phyloP scores from a whole-genome alignment of 2,329 filamentous ascomycete species.

The Leptographium galeiforme region DNA sequence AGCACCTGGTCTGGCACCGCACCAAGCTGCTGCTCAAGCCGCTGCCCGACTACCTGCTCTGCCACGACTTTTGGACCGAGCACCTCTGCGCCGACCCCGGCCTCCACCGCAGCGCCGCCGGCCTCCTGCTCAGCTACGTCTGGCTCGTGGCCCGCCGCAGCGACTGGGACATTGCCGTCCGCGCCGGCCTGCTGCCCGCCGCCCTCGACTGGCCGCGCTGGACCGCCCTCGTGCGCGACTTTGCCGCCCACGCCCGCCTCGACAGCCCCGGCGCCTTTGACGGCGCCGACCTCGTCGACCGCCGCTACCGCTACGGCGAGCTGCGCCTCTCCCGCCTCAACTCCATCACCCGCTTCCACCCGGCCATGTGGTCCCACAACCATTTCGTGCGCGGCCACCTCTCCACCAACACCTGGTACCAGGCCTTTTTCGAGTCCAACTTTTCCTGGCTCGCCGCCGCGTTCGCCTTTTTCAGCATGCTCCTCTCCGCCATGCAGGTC shows the following conservation, averaged over 20 bases:
- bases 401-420: background rate
- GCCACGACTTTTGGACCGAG: background rate
- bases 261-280: background rate
- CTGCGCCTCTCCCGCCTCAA: background rate
- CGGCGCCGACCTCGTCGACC: background rate
- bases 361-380: background rate
- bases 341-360: background rate
- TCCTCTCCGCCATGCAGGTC: background rate
- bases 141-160: background rate
- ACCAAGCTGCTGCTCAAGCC: background rate
- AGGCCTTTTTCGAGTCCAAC: background rate
- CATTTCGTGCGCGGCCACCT: background rate
- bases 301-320: background rate
- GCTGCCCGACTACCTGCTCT: background rate
- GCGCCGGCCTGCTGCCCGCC: background rate
- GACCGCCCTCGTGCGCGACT: background rate
- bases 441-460: background rate
- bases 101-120: background rate
- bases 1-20: background rate
- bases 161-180: background rate
- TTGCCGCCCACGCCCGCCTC: background rate
- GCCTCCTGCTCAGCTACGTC: background rate
- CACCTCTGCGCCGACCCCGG: background rate
- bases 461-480: background rate
- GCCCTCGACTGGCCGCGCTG: background rate